Evolutionary conservation across 768 basidiomycete genomes (phyloP), one percentile per base, ranked within the genome.

Genomic region (Sistotremastrum suecicum): DNA sequence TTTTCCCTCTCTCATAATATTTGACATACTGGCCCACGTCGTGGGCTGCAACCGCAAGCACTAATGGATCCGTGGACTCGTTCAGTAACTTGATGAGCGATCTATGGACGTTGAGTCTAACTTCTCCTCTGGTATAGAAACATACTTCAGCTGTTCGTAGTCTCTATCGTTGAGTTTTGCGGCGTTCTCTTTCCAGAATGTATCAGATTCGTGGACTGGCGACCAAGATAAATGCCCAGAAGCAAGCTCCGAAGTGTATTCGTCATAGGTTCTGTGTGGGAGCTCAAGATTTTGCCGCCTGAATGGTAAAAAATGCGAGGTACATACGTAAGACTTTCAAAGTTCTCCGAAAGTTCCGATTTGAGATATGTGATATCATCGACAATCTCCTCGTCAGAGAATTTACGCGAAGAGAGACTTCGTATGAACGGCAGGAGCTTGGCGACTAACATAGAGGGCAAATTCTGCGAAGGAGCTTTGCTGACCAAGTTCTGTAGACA

Each of bases 111-210:
- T 41, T 8, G 44, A 45, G n/a, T 6, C 36, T 29, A 12, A 38
- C 20, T 20, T 20, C 20, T 20, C 20, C 20, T 20, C 20, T 20
- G 20, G 20, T 20, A 20, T 29, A 5, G n/a, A 7, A 44, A 52
- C 66, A 41, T 49, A 91, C 94, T 83, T 91, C 48, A 98, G 70
- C 48, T 87, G 83, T 55, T 82, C 77, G 52, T 80, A 72, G 56
- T 89, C 83, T 45, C 75, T 77, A 50, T 97, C 91, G 52, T 90
- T 87, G 38, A 98, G 64, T 58, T 78, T 88, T 5, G 68, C 64
- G 4, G 85, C 91, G 57, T 98, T 97, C 66, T 92, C 90, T 57
- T 84, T 87, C 95, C 95, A 99, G 66, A 99, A 99, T 34, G 89
- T 79, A 49, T 97, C 94, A 2, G 87, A 92, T 58, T 91, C 87